Evolutionary conservation across 495 filamentous ascomycete species (phyloP).

Genomic region (Neurospora terricola): DNA sequence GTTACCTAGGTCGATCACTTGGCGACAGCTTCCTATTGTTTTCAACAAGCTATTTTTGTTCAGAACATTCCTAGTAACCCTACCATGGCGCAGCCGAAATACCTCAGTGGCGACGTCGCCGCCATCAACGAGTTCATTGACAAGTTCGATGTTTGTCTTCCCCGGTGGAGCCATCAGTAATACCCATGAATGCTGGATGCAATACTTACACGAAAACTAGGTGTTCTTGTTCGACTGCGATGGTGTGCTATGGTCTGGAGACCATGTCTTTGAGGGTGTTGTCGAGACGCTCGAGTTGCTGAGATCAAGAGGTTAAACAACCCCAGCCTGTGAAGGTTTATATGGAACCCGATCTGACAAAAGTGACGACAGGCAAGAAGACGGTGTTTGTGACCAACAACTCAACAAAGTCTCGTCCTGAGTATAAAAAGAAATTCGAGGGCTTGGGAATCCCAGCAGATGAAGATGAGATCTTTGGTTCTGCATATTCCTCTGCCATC

Average conservation of each 20-base stretch:
- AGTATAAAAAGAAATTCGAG: constrained; percentile 89
- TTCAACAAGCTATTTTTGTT: background rate
- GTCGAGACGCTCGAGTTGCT: constrained; percentile 76
- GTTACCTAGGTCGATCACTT: background rate
- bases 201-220: constrained; percentile 32
- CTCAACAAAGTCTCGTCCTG: constrained; percentile 86
- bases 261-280: constrained; percentile 73
- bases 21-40: background rate
- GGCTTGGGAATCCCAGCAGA: constrained; percentile 66
- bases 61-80: background rate
- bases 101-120: constrained; percentile 68
- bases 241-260: constrained; percentile 94
- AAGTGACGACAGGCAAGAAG: constrained; percentile 57
- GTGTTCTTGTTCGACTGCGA: constrained; percentile 95
- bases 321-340: background rate
- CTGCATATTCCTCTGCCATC: constrained; percentile 86
- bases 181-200: background rate
- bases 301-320: constrained; percentile 56
- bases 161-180: background rate
- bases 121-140: constrained; percentile 74
- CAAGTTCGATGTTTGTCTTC: constrained; percentile 73
- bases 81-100: constrained; percentile 42
- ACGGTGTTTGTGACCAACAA: constrained; percentile 98
- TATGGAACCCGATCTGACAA: constrained; percentile 6
- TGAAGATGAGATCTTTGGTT: constrained; percentile 88